Base-by-base conservation (phyloP, 1,284 basidiomycete species). In the Neonothopanus nambi region DNA sequence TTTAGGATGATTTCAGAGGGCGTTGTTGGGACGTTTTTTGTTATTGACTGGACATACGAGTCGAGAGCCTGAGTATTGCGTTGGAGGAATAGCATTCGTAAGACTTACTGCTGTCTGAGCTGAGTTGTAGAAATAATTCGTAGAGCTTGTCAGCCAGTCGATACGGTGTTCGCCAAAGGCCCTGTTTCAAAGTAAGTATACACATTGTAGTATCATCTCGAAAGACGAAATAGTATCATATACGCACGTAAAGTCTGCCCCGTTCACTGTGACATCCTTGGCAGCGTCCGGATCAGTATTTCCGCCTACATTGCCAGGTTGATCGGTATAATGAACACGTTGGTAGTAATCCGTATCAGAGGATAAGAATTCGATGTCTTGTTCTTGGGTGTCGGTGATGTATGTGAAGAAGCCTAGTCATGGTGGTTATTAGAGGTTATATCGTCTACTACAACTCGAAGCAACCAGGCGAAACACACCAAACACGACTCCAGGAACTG, bases 381-480 rank as follows among this genome's bases (percentile, higher is more conserved):
- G 59, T 39, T 61, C 59, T 50, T 61, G 57, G 7, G 51, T 54
- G 15, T 57, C 55, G 35, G 13, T 48, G 30, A 48, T 43, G 26
- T 53, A 60, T 13, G 59, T 56, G 53, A 59, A 61, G 24, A 61
- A 61, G 13, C 59, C 59, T 61, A n/a, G n/a, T n/a, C n/a, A n/a
- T n/a, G n/a, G n/a, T n/a, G n/a, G n/a, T n/a, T n/a, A n/a, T n/a
- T n/a, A n/a, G n/a, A n/a, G n/a, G n/a, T n/a, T n/a, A n/a, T n/a
- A n/a, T n/a, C n/a, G n/a, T n/a, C n/a, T n/a, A n/a, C n/a, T n/a
- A n/a, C n/a, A n/a, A n/a, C n/a, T n/a, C n/a, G n/a, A n/a, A n/a
- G n/a, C n/a, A n/a, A n/a, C n/a, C n/a, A n/a, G n/a, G n/a, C n/a
- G n/a, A n/a, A n/a, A n/a, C n/a, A n/a, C 37, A 61, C 59, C 59